Evolutionary conservation across 208 protist genomes (phyloP), one percentile per base, ranked within the genome.

Genomic region (Leishmania arabica): DNA sequence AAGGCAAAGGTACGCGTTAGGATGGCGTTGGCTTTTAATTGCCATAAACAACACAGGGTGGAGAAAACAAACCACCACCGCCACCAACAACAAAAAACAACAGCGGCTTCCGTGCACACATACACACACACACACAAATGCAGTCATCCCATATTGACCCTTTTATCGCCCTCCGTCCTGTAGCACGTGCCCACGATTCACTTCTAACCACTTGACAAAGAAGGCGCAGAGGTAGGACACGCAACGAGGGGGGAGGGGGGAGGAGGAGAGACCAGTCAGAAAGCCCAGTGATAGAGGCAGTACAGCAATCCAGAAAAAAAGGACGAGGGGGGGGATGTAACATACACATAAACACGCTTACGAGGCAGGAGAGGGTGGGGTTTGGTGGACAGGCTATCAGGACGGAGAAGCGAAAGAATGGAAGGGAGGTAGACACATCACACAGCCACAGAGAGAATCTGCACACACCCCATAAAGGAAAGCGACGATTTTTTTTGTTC

Each of bases 301-400:
- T 77, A 21, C 42, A 81, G 21, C 31, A 72, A 31, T 70, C n/a
- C 47, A 56, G 7, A 69, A 70, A 70, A 78, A 37, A 78, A 70
- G 53, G 53, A 19, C 7, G 53, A 54, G n/a, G 64, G 66, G 34
- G 6, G 74, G n/a, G 58, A 64, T 24, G 58, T 8, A n/a, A n/a
- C 2, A 60, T 45, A 60, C 1, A 58, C 47, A 51, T 11, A 47
- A 0, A 47, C 45, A 47, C 45, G 45, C 45, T 47, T 56, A 56
- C 53, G 53, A 56, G 53, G 53, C 21, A 21, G 53, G 31, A 69
- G 15, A 75, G 76, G 51, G 31, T 24, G 34, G n/a, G 37, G n/a
- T 27, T n/a, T 21, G 42, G 24, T 11, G 40, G 11, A 58, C 31
- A 60, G 19, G 42, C 21, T 24, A 53, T 58, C n/a, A 75, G 54